A percentile compares a stretch with the other conserved stretches of the same genome.
phyloP scores from a whole-genome alignment of 2,329 filamentous ascomycete genomes.

The Shiraia bambusicola region DNA sequence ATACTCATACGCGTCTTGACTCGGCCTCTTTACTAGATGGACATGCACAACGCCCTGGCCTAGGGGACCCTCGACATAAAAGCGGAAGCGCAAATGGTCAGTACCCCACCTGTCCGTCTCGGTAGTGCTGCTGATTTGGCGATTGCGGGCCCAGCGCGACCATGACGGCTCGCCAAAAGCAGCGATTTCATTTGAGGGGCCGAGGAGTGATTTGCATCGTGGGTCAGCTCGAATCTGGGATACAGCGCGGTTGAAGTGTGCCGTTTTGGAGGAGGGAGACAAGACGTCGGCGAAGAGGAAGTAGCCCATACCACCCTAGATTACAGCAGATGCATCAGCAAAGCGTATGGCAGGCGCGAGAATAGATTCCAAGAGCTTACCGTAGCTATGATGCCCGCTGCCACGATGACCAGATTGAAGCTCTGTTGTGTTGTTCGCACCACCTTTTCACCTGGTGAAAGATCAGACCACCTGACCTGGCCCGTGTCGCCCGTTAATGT shows the following conservation, averaged over 20 bases:
- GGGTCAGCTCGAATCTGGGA: slow-evolving; percentile 73
- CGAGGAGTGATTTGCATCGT: slow-evolving; percentile 71
- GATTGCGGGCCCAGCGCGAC: slow-evolving; percentile 75
- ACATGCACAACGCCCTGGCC: slow-evolving; percentile 73
- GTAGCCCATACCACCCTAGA: slow-evolving; percentile 67
- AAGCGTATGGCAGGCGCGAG: background rate
- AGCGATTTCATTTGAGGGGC: slow-evolving; percentile 70
- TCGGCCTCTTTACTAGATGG: slow-evolving; percentile 71
- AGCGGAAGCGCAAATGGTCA: slow-evolving; percentile 82
- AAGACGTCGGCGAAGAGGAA: slow-evolving; percentile 43
- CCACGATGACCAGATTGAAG: slow-evolving; percentile 79
- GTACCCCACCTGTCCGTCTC: slow-evolving; percentile 72
- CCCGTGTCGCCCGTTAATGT: slow-evolving; percentile 88
- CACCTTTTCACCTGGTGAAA: slow-evolving; percentile 75
- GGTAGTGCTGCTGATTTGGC: slow-evolving; percentile 62
- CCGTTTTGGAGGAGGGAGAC: slow-evolving; percentile 73
- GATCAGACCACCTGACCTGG: slow-evolving; percentile 74
- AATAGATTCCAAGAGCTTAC: slow-evolving; percentile 49
- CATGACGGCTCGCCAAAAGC: slow-evolving; percentile 79
- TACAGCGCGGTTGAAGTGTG: slow-evolving; percentile 85
- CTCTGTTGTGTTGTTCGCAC: slow-evolving; percentile 86
- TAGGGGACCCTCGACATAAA: slow-evolving; percentile 76
- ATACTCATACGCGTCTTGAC: slow-evolving; percentile 72
- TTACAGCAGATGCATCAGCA: slow-evolving; percentile 3
- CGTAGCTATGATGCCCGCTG: slow-evolving; percentile 74